Base-by-base conservation (phyloP, 31 red algal genomes). In the Bonnemaisonia californica region DNA sequence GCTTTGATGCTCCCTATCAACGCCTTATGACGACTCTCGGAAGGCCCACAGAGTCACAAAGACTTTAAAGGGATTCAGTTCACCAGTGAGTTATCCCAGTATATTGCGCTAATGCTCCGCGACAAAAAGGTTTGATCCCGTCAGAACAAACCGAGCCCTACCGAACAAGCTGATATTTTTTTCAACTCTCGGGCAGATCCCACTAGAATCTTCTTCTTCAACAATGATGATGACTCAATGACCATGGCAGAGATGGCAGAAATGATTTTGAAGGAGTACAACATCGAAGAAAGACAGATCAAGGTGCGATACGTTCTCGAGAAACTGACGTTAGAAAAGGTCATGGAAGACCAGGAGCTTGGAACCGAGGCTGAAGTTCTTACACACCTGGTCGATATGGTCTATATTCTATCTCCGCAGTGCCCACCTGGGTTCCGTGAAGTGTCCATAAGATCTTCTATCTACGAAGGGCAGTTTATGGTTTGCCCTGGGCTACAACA, bases 201-300 rank as follows among this genome's bases (percentile, higher is more conserved):
- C 7, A 34, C 64, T 69, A 31, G 13, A 69, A 69, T 22, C 24
- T 69, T 69, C 0, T 69, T 69, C 33, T 69, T 69, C 33, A 69
- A 69, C 64, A 69, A 1, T 33, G 64, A 27, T 9, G 3, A 21
- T 33, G 64, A 69, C n/a, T 0, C 24, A 21, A 75, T 75, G 71
- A 54, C 23, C 36, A 54, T 23, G 23, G 71, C 11, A 21, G 47
- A 75, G 71, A 56, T 74, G 39, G 70, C 35, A 2, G 70, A 45
- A 56, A 3, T 75, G 71, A 75, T 56, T 35, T 26, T 55, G n/a
- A 27, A 27, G 38, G 47, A 75, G 41, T 75, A n/a, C 71, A 56
- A 75, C 13, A 75, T 35, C 41, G 31, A 56, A 0, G 4, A 35
- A 31, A 24, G 39, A 23, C 70, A 48, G 35, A 3, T 74, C 5